Conservation (phyloP, 2,329 filamentous ascomycete species). For the Ascochyta lentis region DNA sequence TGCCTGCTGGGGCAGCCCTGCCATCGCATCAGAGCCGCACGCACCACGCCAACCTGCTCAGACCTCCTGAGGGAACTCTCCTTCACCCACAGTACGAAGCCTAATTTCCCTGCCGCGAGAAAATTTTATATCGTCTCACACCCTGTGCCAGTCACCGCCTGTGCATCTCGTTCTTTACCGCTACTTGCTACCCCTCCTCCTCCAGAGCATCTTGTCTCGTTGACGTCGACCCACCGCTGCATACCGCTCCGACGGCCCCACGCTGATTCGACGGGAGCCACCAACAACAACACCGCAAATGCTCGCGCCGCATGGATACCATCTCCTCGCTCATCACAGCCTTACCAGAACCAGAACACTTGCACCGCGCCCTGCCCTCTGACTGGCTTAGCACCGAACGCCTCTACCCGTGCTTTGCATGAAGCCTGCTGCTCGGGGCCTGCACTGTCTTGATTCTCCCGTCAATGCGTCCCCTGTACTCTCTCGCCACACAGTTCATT, state of each 20-base stretch:
- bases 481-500: constrained; percentile 46
- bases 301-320: constrained; percentile 36
- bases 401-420: constrained; percentile 45
- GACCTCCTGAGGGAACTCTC: constrained; percentile 35
- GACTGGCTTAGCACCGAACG: constrained; percentile 41
- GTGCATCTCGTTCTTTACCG: constrained; percentile 45
- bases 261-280: constrained; percentile 39
- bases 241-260: constrained; percentile 32
- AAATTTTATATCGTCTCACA: constrained; percentile 45
- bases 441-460: constrained; percentile 36
- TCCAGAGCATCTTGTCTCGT: constrained; percentile 7
- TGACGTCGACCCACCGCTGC: constrained; percentile 37
- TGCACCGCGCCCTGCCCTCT: constrained; percentile 26
- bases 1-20: constrained; percentile 39
- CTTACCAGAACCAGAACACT: constrained; percentile 38
- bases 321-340: constrained; percentile 38
- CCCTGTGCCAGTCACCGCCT: constrained; percentile 31
- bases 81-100: constrained; percentile 32
- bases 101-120: constrained; percentile 47
- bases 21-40: constrained; percentile 44
- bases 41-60: constrained; percentile 31
- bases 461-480: constrained; percentile 41
- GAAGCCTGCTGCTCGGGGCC: constrained; percentile 32
- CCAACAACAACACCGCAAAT: constrained; percentile 43
- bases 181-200: constrained; percentile 33